phyloP scores from a whole-genome alignment of 768 basidiomycete genomes.

The Melanogaster broomeanus region DNA sequence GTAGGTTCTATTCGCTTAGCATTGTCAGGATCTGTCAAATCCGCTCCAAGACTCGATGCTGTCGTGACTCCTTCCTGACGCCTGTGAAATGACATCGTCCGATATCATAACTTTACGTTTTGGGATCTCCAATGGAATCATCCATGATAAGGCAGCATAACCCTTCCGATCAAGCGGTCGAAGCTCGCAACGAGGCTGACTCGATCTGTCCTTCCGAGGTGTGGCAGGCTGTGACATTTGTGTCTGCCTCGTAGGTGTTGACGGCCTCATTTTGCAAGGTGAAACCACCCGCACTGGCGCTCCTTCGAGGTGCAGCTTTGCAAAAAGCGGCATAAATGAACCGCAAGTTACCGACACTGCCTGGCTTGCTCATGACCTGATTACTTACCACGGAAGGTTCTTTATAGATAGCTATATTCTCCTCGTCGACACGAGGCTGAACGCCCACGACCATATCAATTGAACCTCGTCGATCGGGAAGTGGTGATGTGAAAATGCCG shows the following conservation, averaged over 20 bases:
- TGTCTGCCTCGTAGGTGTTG: slow-evolving; percentile 23
- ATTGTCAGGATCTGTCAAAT: neutral
- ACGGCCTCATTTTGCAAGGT: slow-evolving; percentile 3
- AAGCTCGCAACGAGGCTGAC: slow-evolving; percentile 8
- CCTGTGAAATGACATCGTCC: slow-evolving; percentile 10
- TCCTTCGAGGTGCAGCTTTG: slow-evolving; percentile 8
- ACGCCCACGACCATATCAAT: slow-evolving; percentile 1
- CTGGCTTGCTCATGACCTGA: slow-evolving; percentile 1
- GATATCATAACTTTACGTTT: slow-evolving; percentile 1
- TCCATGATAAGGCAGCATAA: slow-evolving; percentile 30
- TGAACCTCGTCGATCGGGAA: slow-evolving; percentile 12
- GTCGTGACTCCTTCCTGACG: slow-evolving; percentile 23
- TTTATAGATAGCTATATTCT: slow-evolving; percentile 7
- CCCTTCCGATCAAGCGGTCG: slow-evolving; percentile 15
- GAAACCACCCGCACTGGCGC: neutral
- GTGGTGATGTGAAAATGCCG: slow-evolving; percentile 32
- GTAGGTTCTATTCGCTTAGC: neutral
- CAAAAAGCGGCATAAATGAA: slow-evolving; percentile 1
- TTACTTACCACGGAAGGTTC: slow-evolving; percentile 18
- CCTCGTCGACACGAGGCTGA: slow-evolving; percentile 18
- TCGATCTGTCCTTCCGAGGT: slow-evolving; percentile 26
- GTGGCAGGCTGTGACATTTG: slow-evolving; percentile 20
- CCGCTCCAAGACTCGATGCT: slow-evolving; percentile 42
- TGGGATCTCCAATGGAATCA: slow-evolving; percentile 17
- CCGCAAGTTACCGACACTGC: slow-evolving; percentile 2